A percentile compares a stretch with the other conserved stretches of the same genome.
Evolutionary conservation across 2,329 filamentous ascomycete genomes (phyloP).

Genomic region (Ilyonectria robusta): DNA sequence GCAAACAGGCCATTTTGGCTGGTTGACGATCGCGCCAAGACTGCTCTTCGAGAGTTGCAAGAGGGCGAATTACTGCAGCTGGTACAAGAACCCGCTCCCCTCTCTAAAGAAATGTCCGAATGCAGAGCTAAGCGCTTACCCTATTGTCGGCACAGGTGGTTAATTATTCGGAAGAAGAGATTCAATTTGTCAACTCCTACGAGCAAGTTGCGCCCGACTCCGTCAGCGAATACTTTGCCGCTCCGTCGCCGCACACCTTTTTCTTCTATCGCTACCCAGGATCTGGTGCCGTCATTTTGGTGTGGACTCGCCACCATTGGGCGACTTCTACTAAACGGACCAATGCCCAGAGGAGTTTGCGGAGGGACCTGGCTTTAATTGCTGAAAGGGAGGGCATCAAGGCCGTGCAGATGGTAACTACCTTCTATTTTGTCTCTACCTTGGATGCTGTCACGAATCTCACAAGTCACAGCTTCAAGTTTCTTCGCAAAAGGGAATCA

Average conservation of each 20-base stretch:
- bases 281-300: constrained; percentile 22
- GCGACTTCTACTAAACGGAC: constrained; percentile 17
- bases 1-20: neutral
- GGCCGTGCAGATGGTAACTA: constrained; percentile 13
- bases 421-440: neutral
- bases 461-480: constrained; percentile 13
- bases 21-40: constrained; percentile 8
- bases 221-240: neutral
- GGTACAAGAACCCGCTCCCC: neutral
- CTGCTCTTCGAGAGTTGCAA: constrained; percentile 8
- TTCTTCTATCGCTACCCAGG: constrained; percentile 21
- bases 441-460: neutral
- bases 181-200: constrained; percentile 8
- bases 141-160: neutral
- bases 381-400: constrained; percentile 11
- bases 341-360: constrained; percentile 16
- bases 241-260: constrained; percentile 3
- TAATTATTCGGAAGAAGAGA: constrained; percentile 4
- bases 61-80: constrained; percentile 26
- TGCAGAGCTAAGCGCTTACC: neutral
- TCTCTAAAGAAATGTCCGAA: neutral
- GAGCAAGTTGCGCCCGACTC: constrained; percentile 6
- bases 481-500: constrained; percentile 7
- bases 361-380: constrained; percentile 18
- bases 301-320: constrained; percentile 27